Evolutionary conservation across 192 early-diverging fungal species (phyloP), one percentile per base, ranked within the genome.

Genomic region (Rhizophagus prolifer): DNA sequence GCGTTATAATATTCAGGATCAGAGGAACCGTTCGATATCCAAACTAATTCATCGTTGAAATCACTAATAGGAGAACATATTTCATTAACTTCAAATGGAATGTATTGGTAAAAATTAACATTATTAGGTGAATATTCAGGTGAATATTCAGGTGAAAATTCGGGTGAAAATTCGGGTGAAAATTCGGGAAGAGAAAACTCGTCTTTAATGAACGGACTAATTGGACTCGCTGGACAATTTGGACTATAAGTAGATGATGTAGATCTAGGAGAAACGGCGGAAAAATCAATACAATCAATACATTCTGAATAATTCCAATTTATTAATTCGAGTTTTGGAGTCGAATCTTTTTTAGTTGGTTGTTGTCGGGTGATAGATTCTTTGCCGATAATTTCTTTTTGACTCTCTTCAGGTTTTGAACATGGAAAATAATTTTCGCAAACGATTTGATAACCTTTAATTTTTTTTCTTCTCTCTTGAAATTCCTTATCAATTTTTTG

Each of bases 381-480:
- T 54, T 54, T 14, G 0, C 21, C 6, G 50, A 54, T 14, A 21
- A 2, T 25, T 60, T 23, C 58, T 19, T 23, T 9, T 63, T 16
- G 30, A 26, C 25, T 63, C n/a, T 63, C 26, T 10, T 63, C 13
- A 28, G 10, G 4, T 0, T 63, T 9, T 9, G 26, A 44, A 44
- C 12, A 12, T 63, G 9, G 61, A 28, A 8, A 6, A 62, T 4
- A 16, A 50, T 14, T 50, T 21, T 54, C 50, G 16, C 61, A 28
- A 63, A 63, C 61, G 26, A 63, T 63, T 63, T 14, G 10, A 63
- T 63, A 63, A 14, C 61, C 61, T 28, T 28, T 63, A 41, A 70
- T 70, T 21, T 21, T 7, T 70, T n/a, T 46, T 46, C 23, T 44
- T 23, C 25, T 70, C 13, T 70, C 68, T 46, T 26, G 38, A 47